Evolutionary conservation across 169 alveolate species (phyloP).

Genomic region (Perkinsus olseni): DNA sequence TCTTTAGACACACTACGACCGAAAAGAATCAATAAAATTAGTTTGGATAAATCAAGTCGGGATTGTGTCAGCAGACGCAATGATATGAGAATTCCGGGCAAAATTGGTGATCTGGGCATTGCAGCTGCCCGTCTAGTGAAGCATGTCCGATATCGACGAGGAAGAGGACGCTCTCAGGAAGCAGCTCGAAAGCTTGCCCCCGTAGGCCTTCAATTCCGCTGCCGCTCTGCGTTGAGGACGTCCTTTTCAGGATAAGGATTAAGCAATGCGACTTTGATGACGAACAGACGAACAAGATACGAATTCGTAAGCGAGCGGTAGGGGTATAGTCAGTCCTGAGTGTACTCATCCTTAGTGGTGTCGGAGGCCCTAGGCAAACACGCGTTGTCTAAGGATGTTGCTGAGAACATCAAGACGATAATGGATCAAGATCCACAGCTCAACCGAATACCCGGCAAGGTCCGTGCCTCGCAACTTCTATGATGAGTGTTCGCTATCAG

Average conservation of each 20-base stretch:
- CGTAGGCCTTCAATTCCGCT: neutral
- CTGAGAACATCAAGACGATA: neutral
- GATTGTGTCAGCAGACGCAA: too few species aligned
- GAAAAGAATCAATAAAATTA: too few species aligned
- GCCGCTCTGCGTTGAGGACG: neutral
- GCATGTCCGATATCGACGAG: slow-evolving; percentile 1
- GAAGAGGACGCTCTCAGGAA: neutral
- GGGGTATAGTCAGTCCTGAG: neutral
- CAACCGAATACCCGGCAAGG: neutral
- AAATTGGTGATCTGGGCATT: neutral
- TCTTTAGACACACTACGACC: too few species aligned
- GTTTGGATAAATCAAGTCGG: too few species aligned
- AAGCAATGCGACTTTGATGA: neutral
- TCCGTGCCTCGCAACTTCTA: neutral
- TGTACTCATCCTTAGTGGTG: neutral
- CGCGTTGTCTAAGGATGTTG: neutral
- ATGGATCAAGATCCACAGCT: neutral
- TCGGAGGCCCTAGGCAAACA: neutral
- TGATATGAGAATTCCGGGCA: neutral
- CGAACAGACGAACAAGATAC: neutral
- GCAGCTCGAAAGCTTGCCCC: neutral
- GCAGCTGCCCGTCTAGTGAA: neutral
- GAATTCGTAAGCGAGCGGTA: neutral
- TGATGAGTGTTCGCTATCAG: neutral
- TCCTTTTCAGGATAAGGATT: neutral